These are phyloP conservation scores for Avena eriantha DNA, from an alignment of 176 grass and related monocot genomes.

Conservation along the genomic window DNA sequence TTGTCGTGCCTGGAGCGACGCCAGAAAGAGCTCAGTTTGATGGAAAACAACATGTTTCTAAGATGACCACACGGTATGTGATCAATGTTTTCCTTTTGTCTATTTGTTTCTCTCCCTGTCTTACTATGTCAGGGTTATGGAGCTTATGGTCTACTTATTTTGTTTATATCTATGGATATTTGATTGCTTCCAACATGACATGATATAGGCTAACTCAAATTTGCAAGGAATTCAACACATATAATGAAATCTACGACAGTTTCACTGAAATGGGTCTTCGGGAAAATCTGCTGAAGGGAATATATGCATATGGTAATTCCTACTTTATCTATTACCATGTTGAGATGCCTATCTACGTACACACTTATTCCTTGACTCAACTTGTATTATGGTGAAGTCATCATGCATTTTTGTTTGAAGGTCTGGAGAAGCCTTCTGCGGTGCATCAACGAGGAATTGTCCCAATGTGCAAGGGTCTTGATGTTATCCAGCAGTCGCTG, in stretches of 20 bases:
- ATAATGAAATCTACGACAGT: conserved; percentile 59
- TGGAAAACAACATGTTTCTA: conserved; percentile 53
- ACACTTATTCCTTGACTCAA: conserved; percentile 11
- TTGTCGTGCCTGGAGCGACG: conserved; percentile 41
- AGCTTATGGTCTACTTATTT: background rate
- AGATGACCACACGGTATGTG: conserved; percentile 35
- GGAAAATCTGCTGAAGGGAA: conserved; percentile 75
- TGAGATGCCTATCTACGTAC: background rate
- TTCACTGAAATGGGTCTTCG: conserved; percentile 71
- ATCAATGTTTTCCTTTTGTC: conserved; percentile 18
- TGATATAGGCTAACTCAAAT: conserved; percentile 24
- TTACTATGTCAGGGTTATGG: conserved; percentile 14
- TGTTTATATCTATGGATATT: conserved; percentile 39
- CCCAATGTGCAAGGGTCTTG: conserved; percentile 72
- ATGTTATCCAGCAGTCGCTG: conserved; percentile 67
- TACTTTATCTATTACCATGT: conserved; percentile 13
- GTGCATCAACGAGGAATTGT: conserved; percentile 73
- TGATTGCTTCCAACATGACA: conserved; percentile 17
- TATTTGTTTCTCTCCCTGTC: background rate
- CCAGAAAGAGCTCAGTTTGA: conserved; percentile 49
- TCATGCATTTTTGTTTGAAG: conserved; percentile 47
- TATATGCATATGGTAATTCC: conserved; percentile 68
- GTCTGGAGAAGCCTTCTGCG: conserved; percentile 66
- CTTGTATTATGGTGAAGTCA: background rate
- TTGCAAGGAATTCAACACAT: conserved; percentile 36